A percentile compares a stretch with the other conserved stretches of the same genome.
phyloP scores from a whole-genome alignment of 345 rosid genomes.

The Reutealis trisperma region DNA sequence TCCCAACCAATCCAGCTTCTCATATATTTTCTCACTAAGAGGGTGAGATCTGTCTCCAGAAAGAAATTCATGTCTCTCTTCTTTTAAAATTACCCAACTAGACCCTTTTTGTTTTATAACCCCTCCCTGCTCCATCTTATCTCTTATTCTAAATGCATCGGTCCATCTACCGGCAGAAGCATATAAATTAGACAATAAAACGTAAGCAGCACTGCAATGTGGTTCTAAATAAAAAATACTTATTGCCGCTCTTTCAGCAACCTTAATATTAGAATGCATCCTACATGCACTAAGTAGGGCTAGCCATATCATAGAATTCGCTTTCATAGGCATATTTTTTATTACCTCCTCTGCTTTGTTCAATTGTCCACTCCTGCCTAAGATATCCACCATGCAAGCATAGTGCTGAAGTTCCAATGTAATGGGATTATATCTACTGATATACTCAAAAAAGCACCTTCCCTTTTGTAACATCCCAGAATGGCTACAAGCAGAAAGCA shows the following conservation, averaged over 20 bases:
- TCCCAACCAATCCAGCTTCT: constrained; percentile 61
- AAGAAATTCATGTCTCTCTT: constrained; percentile 55
- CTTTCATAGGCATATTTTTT: constrained; percentile 46
- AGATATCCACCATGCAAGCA: constrained; percentile 71
- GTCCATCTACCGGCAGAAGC: constrained; percentile 67
- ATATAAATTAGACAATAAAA: constrained; percentile 63
- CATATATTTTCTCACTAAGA: constrained; percentile 35
- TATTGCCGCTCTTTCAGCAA: constrained; percentile 65
- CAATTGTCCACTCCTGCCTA: constrained; percentile 63
- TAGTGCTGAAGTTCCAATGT: constrained; percentile 55
- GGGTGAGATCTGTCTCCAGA: constrained; percentile 60
- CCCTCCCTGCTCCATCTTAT: constrained; percentile 56
- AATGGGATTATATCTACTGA: constrained; percentile 32
- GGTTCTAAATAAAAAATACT: constrained; percentile 52
- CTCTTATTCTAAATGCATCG: constrained; percentile 55
- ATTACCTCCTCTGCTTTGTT: constrained; percentile 67
- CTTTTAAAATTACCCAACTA: constrained; percentile 63
- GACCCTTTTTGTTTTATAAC: constrained; percentile 54
- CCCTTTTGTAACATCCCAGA: constrained; percentile 67
- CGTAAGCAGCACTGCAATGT: constrained; percentile 55
- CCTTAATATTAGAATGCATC: constrained; percentile 50
- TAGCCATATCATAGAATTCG: constrained; percentile 62
- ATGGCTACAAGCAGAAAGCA: constrained; percentile 81
- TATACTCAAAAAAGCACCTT: constrained; percentile 51
- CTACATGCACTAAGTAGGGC: constrained; percentile 76